These are phyloP conservation scores for Suillus occidentalis DNA, from an alignment of 768 basidiomycete genomes.

Conservation along the genomic window DNA sequence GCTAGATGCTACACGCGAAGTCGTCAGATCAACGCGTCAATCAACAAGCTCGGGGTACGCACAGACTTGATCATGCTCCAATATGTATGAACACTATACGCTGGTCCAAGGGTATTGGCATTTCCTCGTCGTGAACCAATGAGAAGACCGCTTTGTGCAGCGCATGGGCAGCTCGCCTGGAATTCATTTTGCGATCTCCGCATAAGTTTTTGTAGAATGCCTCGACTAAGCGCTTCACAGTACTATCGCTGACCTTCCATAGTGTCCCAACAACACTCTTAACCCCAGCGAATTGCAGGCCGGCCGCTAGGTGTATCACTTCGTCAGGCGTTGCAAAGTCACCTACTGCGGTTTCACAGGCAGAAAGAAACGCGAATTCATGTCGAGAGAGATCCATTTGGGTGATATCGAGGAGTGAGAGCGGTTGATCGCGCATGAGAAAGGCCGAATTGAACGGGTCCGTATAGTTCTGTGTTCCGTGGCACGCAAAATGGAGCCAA, in stretches of 20 bases:
- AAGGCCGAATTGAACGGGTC: slow-evolving; percentile 15
- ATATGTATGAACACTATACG: background rate
- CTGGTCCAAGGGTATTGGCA: background rate
- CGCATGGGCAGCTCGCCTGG: background rate
- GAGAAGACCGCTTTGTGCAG: background rate
- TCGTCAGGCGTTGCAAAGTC: background rate
- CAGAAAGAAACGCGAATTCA: slow-evolving; percentile 19
- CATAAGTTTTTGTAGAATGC: background rate
- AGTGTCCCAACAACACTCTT: background rate
- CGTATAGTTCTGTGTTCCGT: slow-evolving; percentile 8
- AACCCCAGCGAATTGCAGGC: background rate
- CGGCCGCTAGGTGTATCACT: background rate
- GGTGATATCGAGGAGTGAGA: slow-evolving; percentile 7
- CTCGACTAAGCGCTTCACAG: background rate
- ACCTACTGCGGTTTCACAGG: slow-evolving; percentile 13
- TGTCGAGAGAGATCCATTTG: background rate
- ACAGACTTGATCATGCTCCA: background rate
- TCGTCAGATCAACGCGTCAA: background rate
- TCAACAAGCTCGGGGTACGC: background rate
- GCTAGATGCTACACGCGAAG: background rate
- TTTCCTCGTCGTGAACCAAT: no score
- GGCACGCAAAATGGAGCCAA: slow-evolving; percentile 23
- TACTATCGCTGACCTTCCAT: background rate
- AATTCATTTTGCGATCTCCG: background rate
- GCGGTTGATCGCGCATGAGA: background rate